Evolutionary conservation across 169 alveolate genomes (phyloP).

Genomic region (Toxoplasma gondii): DNA sequence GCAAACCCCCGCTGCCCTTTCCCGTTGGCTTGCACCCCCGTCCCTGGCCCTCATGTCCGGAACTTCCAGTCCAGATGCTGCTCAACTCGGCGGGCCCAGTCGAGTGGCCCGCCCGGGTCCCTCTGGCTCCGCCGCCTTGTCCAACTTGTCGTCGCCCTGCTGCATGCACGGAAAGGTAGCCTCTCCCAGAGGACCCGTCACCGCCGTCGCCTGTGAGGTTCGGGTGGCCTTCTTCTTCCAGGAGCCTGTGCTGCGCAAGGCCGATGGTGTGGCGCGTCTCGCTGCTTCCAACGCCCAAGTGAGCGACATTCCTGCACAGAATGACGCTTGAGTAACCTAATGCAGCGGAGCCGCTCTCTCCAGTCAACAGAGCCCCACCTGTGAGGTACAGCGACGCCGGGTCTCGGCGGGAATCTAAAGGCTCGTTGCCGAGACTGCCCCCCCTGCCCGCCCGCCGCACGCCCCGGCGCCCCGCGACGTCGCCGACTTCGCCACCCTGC

Average conservation of each 20-base stretch:
- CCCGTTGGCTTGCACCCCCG: background rate
- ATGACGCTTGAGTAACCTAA: conserved; percentile 6
- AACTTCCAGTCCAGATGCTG: background rate
- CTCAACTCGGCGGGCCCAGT: background rate
- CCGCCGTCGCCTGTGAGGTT: too few species aligned
- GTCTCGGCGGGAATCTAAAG: too few species aligned
- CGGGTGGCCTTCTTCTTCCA: too few species aligned
- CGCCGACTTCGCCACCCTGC: too few species aligned
- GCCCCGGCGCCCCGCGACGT: too few species aligned
- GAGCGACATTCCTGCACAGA: conserved; percentile 2
- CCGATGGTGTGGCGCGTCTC: background rate
- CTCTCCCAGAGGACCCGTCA: background rate
- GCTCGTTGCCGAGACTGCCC: too few species aligned
- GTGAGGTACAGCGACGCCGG: too few species aligned
- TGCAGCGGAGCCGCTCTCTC: background rate
- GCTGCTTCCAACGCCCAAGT: background rate
- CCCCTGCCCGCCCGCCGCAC: too few species aligned
- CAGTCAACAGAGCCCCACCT: background rate
- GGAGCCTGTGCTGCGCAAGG: background rate
- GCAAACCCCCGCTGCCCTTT: background rate
- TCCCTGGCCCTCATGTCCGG: background rate
- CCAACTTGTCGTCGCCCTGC: background rate
- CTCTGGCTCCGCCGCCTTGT: background rate
- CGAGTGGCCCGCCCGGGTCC: conserved; percentile 17
- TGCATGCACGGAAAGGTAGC: background rate